These are phyloP conservation scores for Rhodotorula sp. DNA, from an alignment of 1,284 basidiomycete genomes.

Conservation along the genomic window DNA sequence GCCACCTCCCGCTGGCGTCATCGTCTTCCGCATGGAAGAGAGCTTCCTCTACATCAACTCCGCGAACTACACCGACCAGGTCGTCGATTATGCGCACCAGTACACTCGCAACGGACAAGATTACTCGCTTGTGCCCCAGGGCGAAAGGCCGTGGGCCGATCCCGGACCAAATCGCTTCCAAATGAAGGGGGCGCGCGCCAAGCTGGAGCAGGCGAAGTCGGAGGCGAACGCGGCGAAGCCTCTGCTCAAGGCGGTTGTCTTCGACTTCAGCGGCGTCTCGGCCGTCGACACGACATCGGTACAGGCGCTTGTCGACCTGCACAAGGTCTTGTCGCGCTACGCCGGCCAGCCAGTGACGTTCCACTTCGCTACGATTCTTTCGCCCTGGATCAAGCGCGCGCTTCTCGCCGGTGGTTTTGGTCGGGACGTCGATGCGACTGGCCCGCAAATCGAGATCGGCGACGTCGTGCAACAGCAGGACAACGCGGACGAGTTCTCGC, in stretches of 20 bases:
- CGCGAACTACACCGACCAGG: slow-evolving; percentile 65
- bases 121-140: slow-evolving; percentile 52
- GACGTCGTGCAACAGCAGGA: slow-evolving; percentile 60
- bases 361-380: slow-evolving; percentile 83
- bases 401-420: slow-evolving; percentile 86
- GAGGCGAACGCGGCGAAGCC: slow-evolving; percentile 62
- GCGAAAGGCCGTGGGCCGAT: slow-evolving; percentile 90
- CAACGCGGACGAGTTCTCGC: slow-evolving; percentile 17
- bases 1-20: slow-evolving; percentile 77
- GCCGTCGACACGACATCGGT: slow-evolving; percentile 80
- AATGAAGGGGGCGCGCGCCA: slow-evolving; percentile 29
- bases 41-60: slow-evolving; percentile 57
- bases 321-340: slow-evolving; percentile 83
- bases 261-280: slow-evolving; percentile 80
- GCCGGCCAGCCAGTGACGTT: slow-evolving; percentile 74
- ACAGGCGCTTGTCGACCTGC: slow-evolving; percentile 85
- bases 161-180: slow-evolving; percentile 59
- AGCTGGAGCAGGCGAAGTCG: slow-evolving; percentile 46
- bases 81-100: slow-evolving; percentile 78
- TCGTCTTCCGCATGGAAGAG: slow-evolving; percentile 93
- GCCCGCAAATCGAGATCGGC: slow-evolving; percentile 63
- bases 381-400: slow-evolving; percentile 80
- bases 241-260: slow-evolving; percentile 74
- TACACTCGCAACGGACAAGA: slow-evolving; percentile 69
- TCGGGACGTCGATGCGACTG: slow-evolving; percentile 48